These are phyloP conservation scores for Bruguiera gymnorhiza DNA, from an alignment of 345 rosid genomes.

Conservation along the genomic window DNA sequence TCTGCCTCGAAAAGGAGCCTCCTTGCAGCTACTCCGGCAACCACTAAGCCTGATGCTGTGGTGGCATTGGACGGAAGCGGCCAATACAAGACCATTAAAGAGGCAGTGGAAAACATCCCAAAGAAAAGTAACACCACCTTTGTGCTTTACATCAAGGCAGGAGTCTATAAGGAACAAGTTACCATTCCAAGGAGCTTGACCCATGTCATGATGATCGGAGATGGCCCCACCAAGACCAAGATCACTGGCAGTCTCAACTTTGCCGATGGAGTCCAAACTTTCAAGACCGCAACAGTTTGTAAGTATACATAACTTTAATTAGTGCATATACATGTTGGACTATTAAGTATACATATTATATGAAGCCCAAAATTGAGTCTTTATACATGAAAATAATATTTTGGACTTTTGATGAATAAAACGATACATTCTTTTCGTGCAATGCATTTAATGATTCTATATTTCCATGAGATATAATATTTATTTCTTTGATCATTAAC, in stretches of 20 bases:
- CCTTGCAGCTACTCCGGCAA: slow-evolving; percentile 23
- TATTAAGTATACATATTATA: not conserved
- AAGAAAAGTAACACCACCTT: slow-evolving; percentile 30
- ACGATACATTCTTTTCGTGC: too few species aligned
- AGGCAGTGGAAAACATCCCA: slow-evolving; percentile 53
- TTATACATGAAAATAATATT: too few species aligned
- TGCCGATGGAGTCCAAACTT: slow-evolving; percentile 45
- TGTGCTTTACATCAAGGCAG: slow-evolving; percentile 62
- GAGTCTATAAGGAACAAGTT: slow-evolving; percentile 61
- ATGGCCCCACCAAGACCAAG: slow-evolving; percentile 60
- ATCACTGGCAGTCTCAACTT: slow-evolving; percentile 53
- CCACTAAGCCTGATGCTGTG: slow-evolving; percentile 40
- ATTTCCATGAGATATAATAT: too few species aligned
- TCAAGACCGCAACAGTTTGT: slow-evolving; percentile 57
- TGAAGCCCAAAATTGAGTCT: too few species aligned
- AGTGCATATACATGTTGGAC: not conserved
- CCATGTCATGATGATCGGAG: slow-evolving; percentile 60
- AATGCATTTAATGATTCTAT: too few species aligned
- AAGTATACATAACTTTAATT: slow-evolving; percentile 12
- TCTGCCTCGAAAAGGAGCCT: slow-evolving; percentile 30
- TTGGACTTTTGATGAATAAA: too few species aligned
- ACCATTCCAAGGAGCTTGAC: slow-evolving; percentile 26
- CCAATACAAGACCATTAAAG: slow-evolving; percentile 50
- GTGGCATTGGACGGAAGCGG: slow-evolving; percentile 80
- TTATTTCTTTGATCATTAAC: not conserved